Base-by-base conservation (phyloP, 805 yeast species). In the Wickerhamomyces canadensis region DNA sequence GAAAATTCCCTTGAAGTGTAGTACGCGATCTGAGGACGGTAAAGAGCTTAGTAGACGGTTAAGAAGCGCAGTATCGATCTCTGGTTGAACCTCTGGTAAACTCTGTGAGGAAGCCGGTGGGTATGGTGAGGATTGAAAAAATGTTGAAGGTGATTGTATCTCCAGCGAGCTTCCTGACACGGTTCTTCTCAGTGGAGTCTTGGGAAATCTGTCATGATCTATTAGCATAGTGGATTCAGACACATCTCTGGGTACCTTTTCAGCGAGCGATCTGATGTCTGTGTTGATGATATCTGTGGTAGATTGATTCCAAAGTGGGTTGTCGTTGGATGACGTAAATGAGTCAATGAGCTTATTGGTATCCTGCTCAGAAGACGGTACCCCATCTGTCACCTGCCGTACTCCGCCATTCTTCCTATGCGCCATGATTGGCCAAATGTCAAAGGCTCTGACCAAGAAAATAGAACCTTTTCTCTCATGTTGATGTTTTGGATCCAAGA, bases 101-200 rank as follows among this genome's bases (percentile, higher is more conserved):
- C 34, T 36, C 10, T 19, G 33, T 6, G 38, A 27, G 24, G 23
- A 33, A 26, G 26, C 31, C 6, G 27, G 24, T 4, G 12, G 18
- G 27, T 25, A 29, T 36, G 19, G 23, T 36, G 29, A 30, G 38
- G 14, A 32, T 25, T 3, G 37, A 11, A 7, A n/a, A 19, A 13
- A 10, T 21, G 23, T 7, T 12, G 32, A 29, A 5, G 32, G 33
- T 15, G 40, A 31, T 19, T 36, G 31, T n/a, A 48, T 11, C 9
- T 44, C 49, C 38, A 51, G 27, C 2, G 57, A 52, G 24, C 48
- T 43, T 10, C 51, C 56, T 19, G 56, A 51, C 2, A 52, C 31
- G 0, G 51, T 35, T 26, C 57, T 36, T 19, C 46, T 33, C 11
- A 42, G 19, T 4, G 57, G 55, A 0, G 53, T 42, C 4, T 31